A percentile compares a stretch with the other conserved stretches of the same genome.
These are phyloP conservation scores for Coemansia sp. DNA, from an alignment of 192 early-diverging fungal species.

Conservation along the genomic window DNA sequence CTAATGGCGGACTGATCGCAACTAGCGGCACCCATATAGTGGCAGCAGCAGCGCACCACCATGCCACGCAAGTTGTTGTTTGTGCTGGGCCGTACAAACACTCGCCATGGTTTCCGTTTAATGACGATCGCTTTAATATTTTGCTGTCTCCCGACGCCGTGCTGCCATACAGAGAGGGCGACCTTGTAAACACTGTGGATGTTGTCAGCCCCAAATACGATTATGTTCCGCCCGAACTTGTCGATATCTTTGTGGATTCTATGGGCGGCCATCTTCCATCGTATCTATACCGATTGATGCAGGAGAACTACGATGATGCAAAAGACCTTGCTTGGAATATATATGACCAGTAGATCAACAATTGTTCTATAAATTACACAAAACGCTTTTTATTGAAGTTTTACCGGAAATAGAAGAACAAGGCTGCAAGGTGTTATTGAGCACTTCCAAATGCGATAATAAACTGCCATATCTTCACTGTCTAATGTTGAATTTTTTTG, in stretches of 20 bases:
- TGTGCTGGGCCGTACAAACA: slow-evolving; percentile 88
- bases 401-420: too few relatives aligned
- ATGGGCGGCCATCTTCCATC: slow-evolving; percentile 75
- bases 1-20: slow-evolving; percentile 90
- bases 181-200: slow-evolving; percentile 74
- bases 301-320: slow-evolving; percentile 57
- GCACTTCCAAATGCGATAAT: too few relatives aligned
- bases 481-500: neutral
- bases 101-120: slow-evolving; percentile 84
- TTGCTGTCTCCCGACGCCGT: slow-evolving; percentile 77
- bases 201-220: slow-evolving; percentile 88
- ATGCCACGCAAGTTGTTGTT: slow-evolving; percentile 91
- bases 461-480: too few relatives aligned
- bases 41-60: slow-evolving; percentile 88
- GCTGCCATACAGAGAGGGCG: slow-evolving; percentile 76
- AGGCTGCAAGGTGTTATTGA: too few relatives aligned
- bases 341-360: slow-evolving; percentile 18
- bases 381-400: too few relatives aligned
- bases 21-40: slow-evolving; percentile 76
- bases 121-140: slow-evolving; percentile 81
- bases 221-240: slow-evolving; percentile 88
- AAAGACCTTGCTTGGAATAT: slow-evolving; percentile 48
- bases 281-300: slow-evolving; percentile 76
- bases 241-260: slow-evolving; percentile 89
- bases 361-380: too few relatives aligned